Evolutionary conservation across 2,329 filamentous ascomycete genomes (phyloP), one percentile per base, ranked within the genome.

Genomic region (Kalmusia sp.): DNA sequence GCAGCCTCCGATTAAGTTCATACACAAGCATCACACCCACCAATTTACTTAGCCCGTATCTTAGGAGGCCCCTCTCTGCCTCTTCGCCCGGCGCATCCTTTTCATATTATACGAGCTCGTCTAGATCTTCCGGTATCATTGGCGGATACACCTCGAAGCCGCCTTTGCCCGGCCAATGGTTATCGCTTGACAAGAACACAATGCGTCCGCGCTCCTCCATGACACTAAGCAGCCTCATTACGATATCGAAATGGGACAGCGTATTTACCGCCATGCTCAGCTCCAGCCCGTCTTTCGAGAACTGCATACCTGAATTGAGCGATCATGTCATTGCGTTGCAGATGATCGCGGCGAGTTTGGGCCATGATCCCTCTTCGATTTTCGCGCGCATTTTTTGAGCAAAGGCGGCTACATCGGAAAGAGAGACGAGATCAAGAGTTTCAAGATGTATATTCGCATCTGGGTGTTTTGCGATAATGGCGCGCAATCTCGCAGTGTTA

Each of bases 21-120:
- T 79, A 74, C 55, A 70, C 74, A 56, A 74, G 75, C 62, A 75
- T 77, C 4, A 77, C 61, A 11, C 74, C 63, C 3, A 72, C 77
- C 12, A 77, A 57, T 57, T 80, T 82, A 1, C 76, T 73, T 21
- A 71, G 73, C 2, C 69, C 78, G 58, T 81, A 82, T 48, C 76
- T 64, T 48, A 77, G 71, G 27, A 79, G 79, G 3, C 79, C 78
- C 4, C 67, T 63, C 3, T 74, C 78, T 19, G 71, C 55, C 19
- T 71, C 66, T 15, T 80, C 72, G 0, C 48, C 49, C 2, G 49
- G 33, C 1, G 55, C 52, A 52, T 77, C 73, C 3, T 62, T 49
- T 0, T 40, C 24, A 1, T 76, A 75, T 43, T 75, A 70, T 7
- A 75, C 65, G 38, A 80, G 61, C 2, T 65, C 33, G 4, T 77